Percentiles rank a stretch among this genome's conserved stretches.
These are phyloP conservation scores for Phoenix dactylifera DNA, from an alignment of 176 grass and related monocot genomes.

Conservation along the genomic window DNA sequence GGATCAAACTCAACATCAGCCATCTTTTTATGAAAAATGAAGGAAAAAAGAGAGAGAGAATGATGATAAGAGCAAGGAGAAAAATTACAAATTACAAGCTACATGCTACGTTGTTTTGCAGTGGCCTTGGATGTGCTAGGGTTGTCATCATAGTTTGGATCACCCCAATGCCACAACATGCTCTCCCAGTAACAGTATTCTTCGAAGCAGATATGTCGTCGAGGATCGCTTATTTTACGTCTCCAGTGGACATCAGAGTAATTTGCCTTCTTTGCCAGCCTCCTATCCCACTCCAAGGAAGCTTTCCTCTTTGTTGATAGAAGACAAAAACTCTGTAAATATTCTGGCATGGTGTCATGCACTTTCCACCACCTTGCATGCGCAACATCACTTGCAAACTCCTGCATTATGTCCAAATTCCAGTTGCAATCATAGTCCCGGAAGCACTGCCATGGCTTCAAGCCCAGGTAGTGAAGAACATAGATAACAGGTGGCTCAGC, in stretches of 20 bases:
- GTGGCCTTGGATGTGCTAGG: too few relatives aligned
- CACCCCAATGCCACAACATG: constrained; percentile 16
- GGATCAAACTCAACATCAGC: too few relatives aligned
- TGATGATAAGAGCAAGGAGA: too few relatives aligned
- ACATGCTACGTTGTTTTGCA: too few relatives aligned
- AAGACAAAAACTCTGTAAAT: neutral
- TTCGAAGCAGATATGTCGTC: neutral
- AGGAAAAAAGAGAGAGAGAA: too few relatives aligned
- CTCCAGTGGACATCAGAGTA: constrained; percentile 6
- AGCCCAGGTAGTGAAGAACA: constrained; percentile 11
- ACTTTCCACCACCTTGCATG: constrained; percentile 8
- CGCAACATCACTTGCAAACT: constrained; percentile 13
- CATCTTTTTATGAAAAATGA: too few relatives aligned
- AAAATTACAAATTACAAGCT: too few relatives aligned
- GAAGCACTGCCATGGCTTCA: constrained; percentile 11
- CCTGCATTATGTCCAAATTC: constrained; percentile 5
- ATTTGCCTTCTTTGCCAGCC: constrained; percentile 2
- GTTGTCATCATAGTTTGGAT: neutral
- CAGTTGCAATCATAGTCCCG: constrained; percentile 15
- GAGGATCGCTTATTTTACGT: neutral
- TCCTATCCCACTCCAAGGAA: constrained; percentile 3
- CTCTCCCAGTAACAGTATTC: constrained; percentile 14
- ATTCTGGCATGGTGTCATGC: constrained; percentile 3
- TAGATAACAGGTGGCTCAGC: neutral
- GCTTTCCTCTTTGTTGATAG: constrained; percentile 4